A percentile compares a stretch with the other conserved stretches of the same genome.
phyloP scores from a whole-genome alignment of 2,329 filamentous ascomycete genomes.

The Fusarium mexicanum region DNA sequence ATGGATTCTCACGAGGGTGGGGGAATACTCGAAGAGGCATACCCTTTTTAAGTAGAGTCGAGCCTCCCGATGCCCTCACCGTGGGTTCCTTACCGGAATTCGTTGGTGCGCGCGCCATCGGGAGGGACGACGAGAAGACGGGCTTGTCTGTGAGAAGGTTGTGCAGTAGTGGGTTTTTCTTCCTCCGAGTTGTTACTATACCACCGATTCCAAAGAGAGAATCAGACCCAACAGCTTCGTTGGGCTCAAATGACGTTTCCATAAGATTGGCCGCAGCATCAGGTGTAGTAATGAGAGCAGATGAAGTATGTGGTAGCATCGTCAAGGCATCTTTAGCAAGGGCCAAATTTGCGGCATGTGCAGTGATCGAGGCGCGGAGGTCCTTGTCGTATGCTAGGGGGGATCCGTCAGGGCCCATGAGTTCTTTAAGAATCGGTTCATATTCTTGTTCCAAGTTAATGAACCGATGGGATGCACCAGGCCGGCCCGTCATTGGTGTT shows the following conservation, averaged over 20 bases:
- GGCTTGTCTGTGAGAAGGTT: slow-evolving; percentile 97
- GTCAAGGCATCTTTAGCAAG: slow-evolving; percentile 76
- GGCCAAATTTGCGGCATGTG: slow-evolving; percentile 76
- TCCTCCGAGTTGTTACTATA: slow-evolving; percentile 64
- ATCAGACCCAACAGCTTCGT: slow-evolving; percentile 55
- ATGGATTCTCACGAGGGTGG: slow-evolving; percentile 73
- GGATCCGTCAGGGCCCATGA: slow-evolving; percentile 53
- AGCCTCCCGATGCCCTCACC: slow-evolving; percentile 51
- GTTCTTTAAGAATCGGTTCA: slow-evolving; percentile 70
- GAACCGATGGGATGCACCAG: slow-evolving; percentile 63
- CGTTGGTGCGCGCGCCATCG: slow-evolving; percentile 69
- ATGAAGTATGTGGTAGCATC: slow-evolving; percentile 83
- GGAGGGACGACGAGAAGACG: slow-evolving; percentile 89
- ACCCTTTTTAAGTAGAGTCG: slow-evolving; percentile 89
- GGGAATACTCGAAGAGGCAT: slow-evolving; percentile 90
- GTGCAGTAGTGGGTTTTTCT: slow-evolving; percentile 88
- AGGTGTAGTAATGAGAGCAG: slow-evolving; percentile 88
- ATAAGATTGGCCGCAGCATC: slow-evolving; percentile 72
- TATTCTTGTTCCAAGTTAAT: slow-evolving; percentile 96
- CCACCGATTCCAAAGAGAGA: slow-evolving; percentile 59
- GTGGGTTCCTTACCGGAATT: slow-evolving; percentile 35
- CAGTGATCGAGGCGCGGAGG: slow-evolving; percentile 44
- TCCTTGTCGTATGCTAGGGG: slow-evolving; percentile 46
- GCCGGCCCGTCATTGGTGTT: slow-evolving; percentile 70
- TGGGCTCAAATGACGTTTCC: slow-evolving; percentile 49